Percentiles rank a stretch among this genome's conserved stretches.
Evolutionary conservation across 768 basidiomycete genomes (phyloP).

Genomic region (Glaciozyma antarctica): DNA sequence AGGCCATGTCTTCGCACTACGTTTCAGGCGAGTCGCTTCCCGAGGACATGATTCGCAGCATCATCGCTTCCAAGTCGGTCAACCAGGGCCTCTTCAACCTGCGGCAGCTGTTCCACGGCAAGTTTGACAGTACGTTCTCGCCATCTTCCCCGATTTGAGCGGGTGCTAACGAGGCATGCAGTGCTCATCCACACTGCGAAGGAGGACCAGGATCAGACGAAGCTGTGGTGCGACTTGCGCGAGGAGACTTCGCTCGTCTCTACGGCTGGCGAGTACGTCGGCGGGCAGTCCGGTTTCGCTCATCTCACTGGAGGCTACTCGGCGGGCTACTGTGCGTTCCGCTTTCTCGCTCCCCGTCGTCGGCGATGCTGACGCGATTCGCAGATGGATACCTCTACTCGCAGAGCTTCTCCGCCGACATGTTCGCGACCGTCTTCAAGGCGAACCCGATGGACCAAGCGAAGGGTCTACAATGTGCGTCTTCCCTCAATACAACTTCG

Average conservation of each 20-base stretch:
- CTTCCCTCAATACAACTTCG: no score
- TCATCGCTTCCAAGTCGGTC: slow-evolving; percentile 58
- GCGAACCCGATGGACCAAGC: slow-evolving; percentile 61
- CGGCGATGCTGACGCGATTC: background rate
- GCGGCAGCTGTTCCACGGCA: slow-evolving; percentile 74
- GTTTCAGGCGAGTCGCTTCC: slow-evolving; percentile 62
- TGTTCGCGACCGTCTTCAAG: slow-evolving; percentile 65
- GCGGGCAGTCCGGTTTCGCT: slow-evolving; percentile 62
- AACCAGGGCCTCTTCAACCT: slow-evolving; percentile 60
- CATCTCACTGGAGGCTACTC: slow-evolving; percentile 48
- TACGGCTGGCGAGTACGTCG: slow-evolving; percentile 54
- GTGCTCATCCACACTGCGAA: slow-evolving; percentile 17
- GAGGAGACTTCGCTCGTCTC: slow-evolving; percentile 40
- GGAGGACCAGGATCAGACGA: slow-evolving; percentile 52
- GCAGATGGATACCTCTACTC: slow-evolving; percentile 54
- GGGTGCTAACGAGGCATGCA: background rate
- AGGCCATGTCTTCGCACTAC: slow-evolving; percentile 71
- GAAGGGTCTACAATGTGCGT: slow-evolving; percentile 47
- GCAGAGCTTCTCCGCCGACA: slow-evolving; percentile 52
- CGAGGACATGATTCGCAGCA: slow-evolving; percentile 62
- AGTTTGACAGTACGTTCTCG: slow-evolving; percentile 66
- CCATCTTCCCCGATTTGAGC: slow-evolving; percentile 29
- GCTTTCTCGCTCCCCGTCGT: background rate
- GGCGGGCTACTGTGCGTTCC: background rate
- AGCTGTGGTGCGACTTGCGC: slow-evolving; percentile 65